Evolutionary conservation across 768 basidiomycete genomes (phyloP).

Genomic region (Leccinum imitatum): DNA sequence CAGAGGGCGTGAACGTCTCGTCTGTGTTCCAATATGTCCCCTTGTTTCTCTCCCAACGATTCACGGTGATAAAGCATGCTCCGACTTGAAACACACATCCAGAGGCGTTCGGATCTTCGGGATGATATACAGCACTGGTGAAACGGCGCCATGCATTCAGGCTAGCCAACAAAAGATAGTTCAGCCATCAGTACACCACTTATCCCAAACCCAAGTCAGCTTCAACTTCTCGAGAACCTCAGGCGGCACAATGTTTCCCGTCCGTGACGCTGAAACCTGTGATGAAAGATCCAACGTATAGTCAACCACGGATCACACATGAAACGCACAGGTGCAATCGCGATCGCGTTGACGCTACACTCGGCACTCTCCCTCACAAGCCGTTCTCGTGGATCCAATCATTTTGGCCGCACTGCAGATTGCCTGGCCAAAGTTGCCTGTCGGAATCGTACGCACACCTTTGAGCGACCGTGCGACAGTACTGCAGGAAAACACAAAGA

Average conservation of each 20-base stretch:
- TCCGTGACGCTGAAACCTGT: constrained; percentile 54
- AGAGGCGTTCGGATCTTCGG: constrained; percentile 75
- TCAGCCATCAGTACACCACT: not conserved
- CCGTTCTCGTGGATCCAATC: constrained; percentile 87
- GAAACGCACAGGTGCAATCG: constrained; percentile 80
- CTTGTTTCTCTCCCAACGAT: constrained; percentile 90
- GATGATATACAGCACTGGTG: constrained; percentile 71
- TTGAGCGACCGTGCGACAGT: no score
- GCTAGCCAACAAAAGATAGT: constrained; percentile 36
- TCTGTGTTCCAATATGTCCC: constrained; percentile 91
- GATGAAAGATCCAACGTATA: no score
- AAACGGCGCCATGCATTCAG: constrained; percentile 94
- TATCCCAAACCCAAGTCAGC: constrained; percentile 34
- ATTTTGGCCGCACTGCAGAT: constrained; percentile 99
- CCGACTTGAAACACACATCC: constrained; percentile 87
- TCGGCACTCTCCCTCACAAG: constrained; percentile 90
- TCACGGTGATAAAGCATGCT: constrained; percentile 87
- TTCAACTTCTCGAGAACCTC: constrained; percentile 87
- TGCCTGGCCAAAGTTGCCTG: constrained; percentile 93
- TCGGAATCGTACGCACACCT: no score
- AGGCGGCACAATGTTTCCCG: constrained; percentile 76
- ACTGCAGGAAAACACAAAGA: no score
- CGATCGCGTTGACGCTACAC: constrained; percentile 82
- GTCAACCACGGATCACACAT: no score
- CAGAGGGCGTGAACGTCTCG: constrained; percentile 87